phyloP scores from a whole-genome alignment of 2,329 filamentous ascomycete genomes.

The Hypocreales sp. region DNA sequence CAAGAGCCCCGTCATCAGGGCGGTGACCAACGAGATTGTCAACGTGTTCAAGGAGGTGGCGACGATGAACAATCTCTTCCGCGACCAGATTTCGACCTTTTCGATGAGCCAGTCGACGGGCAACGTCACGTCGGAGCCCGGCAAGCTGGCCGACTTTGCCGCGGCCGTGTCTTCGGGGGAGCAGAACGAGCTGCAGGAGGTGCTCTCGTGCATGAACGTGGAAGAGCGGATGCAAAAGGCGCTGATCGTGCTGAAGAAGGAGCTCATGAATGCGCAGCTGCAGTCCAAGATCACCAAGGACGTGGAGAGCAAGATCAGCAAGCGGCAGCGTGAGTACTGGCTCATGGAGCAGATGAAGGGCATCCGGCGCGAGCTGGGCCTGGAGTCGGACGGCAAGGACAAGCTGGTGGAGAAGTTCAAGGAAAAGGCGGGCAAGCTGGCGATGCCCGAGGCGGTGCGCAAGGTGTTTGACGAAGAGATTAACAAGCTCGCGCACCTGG shows the following conservation, averaged over 20 bases:
- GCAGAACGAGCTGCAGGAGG: slow-evolving; percentile 80
- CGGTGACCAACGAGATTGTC: slow-evolving; percentile 92
- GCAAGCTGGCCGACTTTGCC: slow-evolving; percentile 91
- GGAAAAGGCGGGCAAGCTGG: slow-evolving; percentile 82
- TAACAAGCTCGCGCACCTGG: slow-evolving; percentile 89
- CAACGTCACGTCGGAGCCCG: slow-evolving; percentile 88
- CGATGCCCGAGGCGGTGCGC: slow-evolving; percentile 92
- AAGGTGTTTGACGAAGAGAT: slow-evolving; percentile 98
- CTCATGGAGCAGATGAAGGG: slow-evolving; percentile 99
- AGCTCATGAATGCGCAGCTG: slow-evolving; percentile 93
- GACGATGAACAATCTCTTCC: slow-evolving; percentile 82
- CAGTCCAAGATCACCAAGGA: slow-evolving; percentile 97
- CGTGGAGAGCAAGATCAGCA: slow-evolving; percentile 93
- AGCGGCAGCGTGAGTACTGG: slow-evolving; percentile 95
- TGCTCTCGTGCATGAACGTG: slow-evolving; percentile 76
- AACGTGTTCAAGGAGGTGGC: slow-evolving; percentile 98
- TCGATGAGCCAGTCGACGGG: slow-evolving; percentile 89
- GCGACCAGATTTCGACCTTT: slow-evolving; percentile 94
- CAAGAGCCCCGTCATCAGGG: slow-evolving; percentile 76
- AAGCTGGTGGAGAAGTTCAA: slow-evolving; percentile 96
- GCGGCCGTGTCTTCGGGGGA: slow-evolving; percentile 93
- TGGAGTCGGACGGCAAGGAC: slow-evolving; percentile 96
- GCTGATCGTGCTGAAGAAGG: slow-evolving; percentile 85
- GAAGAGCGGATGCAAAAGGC: slow-evolving; percentile 88
- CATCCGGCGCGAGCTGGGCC: slow-evolving; percentile 84